Evolutionary conservation across 2,329 filamentous ascomycete genomes (phyloP).

Genomic region (Fusarium sp.): DNA sequence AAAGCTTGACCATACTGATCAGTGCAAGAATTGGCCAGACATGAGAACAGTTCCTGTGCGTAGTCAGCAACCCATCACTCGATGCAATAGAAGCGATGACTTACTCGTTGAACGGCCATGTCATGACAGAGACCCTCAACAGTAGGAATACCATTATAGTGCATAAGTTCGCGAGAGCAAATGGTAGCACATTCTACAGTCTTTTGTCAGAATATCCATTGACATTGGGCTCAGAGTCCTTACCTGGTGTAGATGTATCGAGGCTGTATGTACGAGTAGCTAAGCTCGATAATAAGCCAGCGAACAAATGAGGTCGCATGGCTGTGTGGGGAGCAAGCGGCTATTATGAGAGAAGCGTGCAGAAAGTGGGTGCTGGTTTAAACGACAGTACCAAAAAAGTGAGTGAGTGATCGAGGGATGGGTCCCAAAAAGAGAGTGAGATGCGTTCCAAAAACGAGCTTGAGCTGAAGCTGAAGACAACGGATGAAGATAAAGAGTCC

Average conservation of each 20-base stretch:
- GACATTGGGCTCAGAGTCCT: not conserved
- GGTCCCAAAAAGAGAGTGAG: constrained; percentile 48
- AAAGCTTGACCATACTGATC: constrained; percentile 46
- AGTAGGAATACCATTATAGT: constrained; percentile 6
- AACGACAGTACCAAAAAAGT: constrained; percentile 49
- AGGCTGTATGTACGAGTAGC: not conserved
- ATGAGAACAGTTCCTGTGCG: constrained; percentile 45
- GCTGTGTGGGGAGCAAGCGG: constrained; percentile 8
- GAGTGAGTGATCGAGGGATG: constrained; percentile 26
- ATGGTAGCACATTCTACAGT: constrained; percentile 24
- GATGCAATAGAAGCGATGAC: not conserved
- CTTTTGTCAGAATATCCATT: not conserved
- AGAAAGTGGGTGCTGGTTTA: constrained; percentile 34
- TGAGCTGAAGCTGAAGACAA: constrained; percentile 34
- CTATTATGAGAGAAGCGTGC: constrained; percentile 23
- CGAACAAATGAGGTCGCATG: constrained; percentile 38
- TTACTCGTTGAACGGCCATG: constrained; percentile 39
- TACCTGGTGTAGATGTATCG: constrained; percentile 22
- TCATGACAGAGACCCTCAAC: constrained; percentile 29
- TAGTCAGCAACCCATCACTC: constrained; percentile 26
- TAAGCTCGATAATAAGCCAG: constrained; percentile 22
- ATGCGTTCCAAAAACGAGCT: constrained; percentile 40
- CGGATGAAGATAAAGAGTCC: constrained; percentile 25
- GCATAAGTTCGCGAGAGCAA: constrained; percentile 29
- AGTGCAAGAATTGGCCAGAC: constrained; percentile 44